Conservation (phyloP, 2,329 filamentous ascomycete genomes). For the Ploettnerulaceae sp. region DNA sequence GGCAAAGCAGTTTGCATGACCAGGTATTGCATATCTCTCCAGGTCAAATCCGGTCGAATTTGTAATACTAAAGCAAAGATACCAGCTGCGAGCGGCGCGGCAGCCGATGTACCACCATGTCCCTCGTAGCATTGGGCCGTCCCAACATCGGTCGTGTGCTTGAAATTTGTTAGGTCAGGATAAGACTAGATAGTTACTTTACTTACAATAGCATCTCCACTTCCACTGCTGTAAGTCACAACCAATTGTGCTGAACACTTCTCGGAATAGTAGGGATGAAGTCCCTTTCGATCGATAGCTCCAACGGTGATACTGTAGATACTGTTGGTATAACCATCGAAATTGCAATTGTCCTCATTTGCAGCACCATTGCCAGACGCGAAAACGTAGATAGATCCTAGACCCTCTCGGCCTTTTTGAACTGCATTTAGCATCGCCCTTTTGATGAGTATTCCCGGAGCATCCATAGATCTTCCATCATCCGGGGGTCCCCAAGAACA, state of each 20-base stretch:
- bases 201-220: slow-evolving; percentile 72
- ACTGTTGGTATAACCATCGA: slow-evolving; percentile 98
- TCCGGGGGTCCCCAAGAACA: slow-evolving; percentile 98
- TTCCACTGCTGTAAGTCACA: slow-evolving; percentile 93
- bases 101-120: slow-evolving; percentile 95
- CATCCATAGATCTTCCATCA: slow-evolving; percentile 91
- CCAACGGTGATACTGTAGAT: slow-evolving; percentile 98
- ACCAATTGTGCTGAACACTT: slow-evolving; percentile 92
- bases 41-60: slow-evolving; percentile 78
- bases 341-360: slow-evolving; percentile 94
- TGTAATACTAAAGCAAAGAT: slow-evolving; percentile 86
- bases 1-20: slow-evolving; percentile 79
- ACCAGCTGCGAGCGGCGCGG: slow-evolving; percentile 86
- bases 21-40: slow-evolving; percentile 93
- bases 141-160: slow-evolving; percentile 94
- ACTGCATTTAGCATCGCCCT: slow-evolving; percentile 88
- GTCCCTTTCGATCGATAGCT: slow-evolving; percentile 78
- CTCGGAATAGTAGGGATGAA: slow-evolving; percentile 95
- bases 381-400: slow-evolving; percentile 93
- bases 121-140: slow-evolving; percentile 68
- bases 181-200: neutral
- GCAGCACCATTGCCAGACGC: slow-evolving; percentile 90
- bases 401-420: slow-evolving; percentile 77
- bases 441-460: slow-evolving; percentile 80
- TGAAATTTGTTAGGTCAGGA: slow-evolving; percentile 20